Percentiles rank a stretch among this genome's conserved stretches.
phyloP scores from a whole-genome alignment of 1,139 yeast genomes.

The Yamadazyma dendronema region DNA sequence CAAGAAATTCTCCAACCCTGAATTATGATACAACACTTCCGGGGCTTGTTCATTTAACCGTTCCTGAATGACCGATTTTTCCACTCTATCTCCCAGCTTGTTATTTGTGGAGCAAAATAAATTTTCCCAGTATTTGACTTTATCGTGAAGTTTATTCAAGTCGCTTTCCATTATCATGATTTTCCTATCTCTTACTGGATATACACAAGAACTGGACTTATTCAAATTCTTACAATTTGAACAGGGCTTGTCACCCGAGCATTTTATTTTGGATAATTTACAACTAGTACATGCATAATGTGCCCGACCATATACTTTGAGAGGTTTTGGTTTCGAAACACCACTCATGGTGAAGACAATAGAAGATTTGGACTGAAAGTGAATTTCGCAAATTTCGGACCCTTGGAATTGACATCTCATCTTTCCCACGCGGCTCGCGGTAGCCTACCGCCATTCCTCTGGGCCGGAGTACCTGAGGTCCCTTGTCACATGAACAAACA shows the following conservation, averaged over 20 bases:
- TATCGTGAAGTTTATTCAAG: slow-evolving; percentile 39
- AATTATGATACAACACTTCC: slow-evolving; percentile 13
- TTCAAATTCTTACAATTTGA: slow-evolving; percentile 35
- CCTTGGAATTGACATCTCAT: background rate
- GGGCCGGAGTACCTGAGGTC: too few species aligned
- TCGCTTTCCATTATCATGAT: slow-evolving; percentile 54
- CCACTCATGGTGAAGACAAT: slow-evolving; percentile 6
- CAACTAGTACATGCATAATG: slow-evolving; percentile 45
- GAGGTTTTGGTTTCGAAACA: slow-evolving; percentile 31
- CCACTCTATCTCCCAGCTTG: background rate
- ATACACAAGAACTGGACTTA: slow-evolving; percentile 39
- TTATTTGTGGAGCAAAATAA: slow-evolving; percentile 2
- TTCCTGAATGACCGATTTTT: slow-evolving; percentile 11
- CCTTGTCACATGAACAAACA: too few species aligned
- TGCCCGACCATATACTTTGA: slow-evolving; percentile 40
- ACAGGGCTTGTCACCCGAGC: slow-evolving; percentile 48
- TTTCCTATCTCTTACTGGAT: slow-evolving; percentile 50
- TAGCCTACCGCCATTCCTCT: too few species aligned
- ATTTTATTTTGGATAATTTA: slow-evolving; percentile 35
- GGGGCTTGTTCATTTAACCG: slow-evolving; percentile 11
- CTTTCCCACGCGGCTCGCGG: too few species aligned
- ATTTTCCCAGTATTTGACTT: slow-evolving; percentile 36
- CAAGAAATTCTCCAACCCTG: slow-evolving; percentile 20
- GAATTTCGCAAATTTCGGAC: background rate
- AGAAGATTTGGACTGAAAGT: background rate